Conservation (phyloP, 805 yeast species). For the Candida piceae region DNA sequence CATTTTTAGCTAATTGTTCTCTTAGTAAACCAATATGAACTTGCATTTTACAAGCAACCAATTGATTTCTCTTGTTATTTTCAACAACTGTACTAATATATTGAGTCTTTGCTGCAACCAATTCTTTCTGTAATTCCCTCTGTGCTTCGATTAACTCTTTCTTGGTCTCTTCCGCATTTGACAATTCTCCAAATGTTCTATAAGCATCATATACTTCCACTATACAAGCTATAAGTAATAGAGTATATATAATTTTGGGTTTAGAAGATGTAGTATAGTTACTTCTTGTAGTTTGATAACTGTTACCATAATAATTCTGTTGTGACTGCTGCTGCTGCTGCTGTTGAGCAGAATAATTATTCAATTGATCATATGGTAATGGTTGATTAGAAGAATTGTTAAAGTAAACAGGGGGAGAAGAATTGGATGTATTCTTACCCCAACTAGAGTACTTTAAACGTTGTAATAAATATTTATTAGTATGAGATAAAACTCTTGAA, state of each 20-base stretch:
- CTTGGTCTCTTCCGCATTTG: background rate
- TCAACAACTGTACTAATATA: background rate
- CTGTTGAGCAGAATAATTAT: background rate
- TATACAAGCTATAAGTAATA: too few relatives aligned
- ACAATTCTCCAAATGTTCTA: too few relatives aligned
- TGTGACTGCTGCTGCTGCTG: background rate
- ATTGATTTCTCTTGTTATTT: constrained; percentile 33
- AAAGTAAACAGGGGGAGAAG: background rate
- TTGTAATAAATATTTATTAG: too few relatives aligned
- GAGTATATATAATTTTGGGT: too few relatives aligned
- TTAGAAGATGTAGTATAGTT: too few relatives aligned
- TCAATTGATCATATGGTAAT: background rate
- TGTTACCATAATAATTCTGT: background rate
- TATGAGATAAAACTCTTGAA: too few relatives aligned
- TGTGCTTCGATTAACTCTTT: background rate
- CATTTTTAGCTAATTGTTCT: constrained; percentile 53
- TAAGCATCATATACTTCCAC: too few relatives aligned
- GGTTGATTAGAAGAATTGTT: background rate
- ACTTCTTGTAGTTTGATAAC: too few relatives aligned
- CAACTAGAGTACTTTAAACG: background rate
- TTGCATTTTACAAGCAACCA: constrained; percentile 53
- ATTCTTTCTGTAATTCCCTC: background rate
- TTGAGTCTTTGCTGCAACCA: background rate
- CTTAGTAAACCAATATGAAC: constrained; percentile 63
- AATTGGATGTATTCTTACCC: background rate